These are phyloP conservation scores for Monosporascus cannonballus DNA, from an alignment of 2,329 filamentous ascomycete species.

Conservation along the genomic window DNA sequence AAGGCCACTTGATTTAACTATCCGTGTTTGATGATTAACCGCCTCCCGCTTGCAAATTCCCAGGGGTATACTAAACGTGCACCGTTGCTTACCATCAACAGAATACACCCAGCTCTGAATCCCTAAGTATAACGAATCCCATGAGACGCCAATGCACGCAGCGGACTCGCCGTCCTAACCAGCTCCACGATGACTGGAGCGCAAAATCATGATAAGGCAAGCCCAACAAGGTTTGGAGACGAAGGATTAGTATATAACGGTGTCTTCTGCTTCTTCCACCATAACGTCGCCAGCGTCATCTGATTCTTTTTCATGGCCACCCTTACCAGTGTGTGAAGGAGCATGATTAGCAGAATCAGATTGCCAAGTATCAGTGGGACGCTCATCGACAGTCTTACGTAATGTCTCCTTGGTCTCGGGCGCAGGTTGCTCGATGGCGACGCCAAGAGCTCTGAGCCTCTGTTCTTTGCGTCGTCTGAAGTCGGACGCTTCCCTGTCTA, in stretches of 20 bases:
- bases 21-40: not conserved
- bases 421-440: constrained; percentile 20
- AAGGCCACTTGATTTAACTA: not conserved
- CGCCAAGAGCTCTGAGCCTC: constrained; percentile 32
- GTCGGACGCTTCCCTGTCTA: constrained; percentile 59
- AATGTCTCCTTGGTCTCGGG: constrained; percentile 31
- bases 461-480: constrained; percentile 48
- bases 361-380: constrained; percentile 28
- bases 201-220: constrained; percentile 2
- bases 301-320: constrained; percentile 35
- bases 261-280: constrained; percentile 81
- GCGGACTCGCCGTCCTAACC: not conserved
- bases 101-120: not conserved
- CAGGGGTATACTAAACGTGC: not conserved
- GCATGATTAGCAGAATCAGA: constrained; percentile 32
- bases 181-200: not conserved
- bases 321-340: constrained; percentile 20
- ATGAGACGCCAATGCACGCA: not conserved
- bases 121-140: not conserved
- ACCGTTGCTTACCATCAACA: not conserved
- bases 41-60: not conserved
- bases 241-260: constrained; percentile 69
- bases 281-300: constrained; percentile 72
- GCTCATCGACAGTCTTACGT: constrained; percentile 38
- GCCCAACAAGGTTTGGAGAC: not conserved